Percentiles rank a stretch among this genome's conserved stretches.
Evolutionary conservation across 768 basidiomycete species (phyloP).

Genomic region (Amanita subjunquillea): DNA sequence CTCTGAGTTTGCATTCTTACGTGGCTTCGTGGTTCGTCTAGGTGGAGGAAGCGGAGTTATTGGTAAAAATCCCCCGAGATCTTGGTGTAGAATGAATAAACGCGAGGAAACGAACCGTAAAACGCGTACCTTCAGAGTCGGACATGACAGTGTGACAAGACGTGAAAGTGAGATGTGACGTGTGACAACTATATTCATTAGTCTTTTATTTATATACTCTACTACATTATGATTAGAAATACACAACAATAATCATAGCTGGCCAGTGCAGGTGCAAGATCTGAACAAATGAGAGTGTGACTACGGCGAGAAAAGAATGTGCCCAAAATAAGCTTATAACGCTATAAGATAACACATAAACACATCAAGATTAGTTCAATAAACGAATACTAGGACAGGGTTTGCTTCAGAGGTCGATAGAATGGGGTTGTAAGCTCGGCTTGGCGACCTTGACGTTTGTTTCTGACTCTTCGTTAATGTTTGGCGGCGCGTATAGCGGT

Average conservation of each 20-base stretch:
- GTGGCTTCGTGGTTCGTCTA: not conserved
- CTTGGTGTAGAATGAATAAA: not conserved
- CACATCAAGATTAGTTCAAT: not conserved
- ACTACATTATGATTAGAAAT: not conserved
- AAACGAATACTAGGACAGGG: not conserved
- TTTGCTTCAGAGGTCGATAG: not conserved
- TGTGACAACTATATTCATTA: not conserved
- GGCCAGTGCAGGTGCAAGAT: not conserved
- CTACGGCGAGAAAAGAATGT: not conserved
- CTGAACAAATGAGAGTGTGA: not conserved
- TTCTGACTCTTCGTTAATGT: not conserved
- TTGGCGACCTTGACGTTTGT: not conserved
- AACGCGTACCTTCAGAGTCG: conserved; percentile 7
- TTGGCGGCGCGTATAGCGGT: conserved; percentile 48
- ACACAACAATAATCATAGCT: not conserved
- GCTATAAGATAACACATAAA: not conserved
- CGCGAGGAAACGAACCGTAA: not conserved
- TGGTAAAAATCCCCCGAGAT: conserved; percentile 3
- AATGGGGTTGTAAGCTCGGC: not conserved
- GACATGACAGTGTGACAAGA: not conserved
- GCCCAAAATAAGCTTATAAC: not conserved
- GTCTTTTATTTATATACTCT: conserved; percentile 1
- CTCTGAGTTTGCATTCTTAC: not conserved
- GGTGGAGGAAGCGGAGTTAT: not conserved
- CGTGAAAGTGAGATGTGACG: not conserved